Percentiles rank a stretch among this genome's conserved stretches.
Conservation (phyloP, 495 filamentous ascomycete species). For the Aspergillus incahuasiensis region DNA sequence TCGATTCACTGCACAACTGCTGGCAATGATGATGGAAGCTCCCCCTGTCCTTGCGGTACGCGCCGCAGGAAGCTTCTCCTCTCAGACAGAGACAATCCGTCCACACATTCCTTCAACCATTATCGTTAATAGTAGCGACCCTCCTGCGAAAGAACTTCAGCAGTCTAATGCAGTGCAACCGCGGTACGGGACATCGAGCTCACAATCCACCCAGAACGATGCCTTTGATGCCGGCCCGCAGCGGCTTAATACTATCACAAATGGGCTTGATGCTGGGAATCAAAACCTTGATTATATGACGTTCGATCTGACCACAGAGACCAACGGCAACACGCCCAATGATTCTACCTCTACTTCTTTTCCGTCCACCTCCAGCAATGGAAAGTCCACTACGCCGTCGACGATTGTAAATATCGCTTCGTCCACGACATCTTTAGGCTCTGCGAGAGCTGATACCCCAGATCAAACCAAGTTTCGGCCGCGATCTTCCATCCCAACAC, state of each 20-base stretch:
- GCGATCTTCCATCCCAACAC: conserved; percentile 75
- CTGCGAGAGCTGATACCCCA: conserved; percentile 14
- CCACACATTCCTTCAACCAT: conserved; percentile 6
- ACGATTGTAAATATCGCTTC: conserved; percentile 16
- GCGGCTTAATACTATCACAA: background rate
- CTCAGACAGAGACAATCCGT: conserved; percentile 9
- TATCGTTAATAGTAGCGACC: background rate
- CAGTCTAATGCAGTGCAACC: background rate
- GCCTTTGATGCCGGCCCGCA: background rate
- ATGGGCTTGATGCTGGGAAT: conserved; percentile 7
- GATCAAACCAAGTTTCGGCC: conserved; percentile 45
- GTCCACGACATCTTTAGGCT: conserved; percentile 13
- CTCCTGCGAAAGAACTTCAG: background rate
- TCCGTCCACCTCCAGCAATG: conserved; percentile 9
- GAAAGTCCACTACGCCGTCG: conserved; percentile 31
- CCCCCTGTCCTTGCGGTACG: conserved; percentile 13
- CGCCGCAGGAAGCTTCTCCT: conserved; percentile 11
- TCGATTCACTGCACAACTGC: background rate
- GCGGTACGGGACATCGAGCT: background rate
- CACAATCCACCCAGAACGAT: background rate
- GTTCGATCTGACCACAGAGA: conserved; percentile 19
- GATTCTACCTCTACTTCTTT: conserved; percentile 25
- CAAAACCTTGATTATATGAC: conserved; percentile 9
- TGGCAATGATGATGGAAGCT: conserved; percentile 4
- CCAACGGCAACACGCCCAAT: conserved; percentile 24